A percentile compares a stretch with the other conserved stretches of the same genome.
phyloP scores from a whole-genome alignment of 1,139 yeast species.

The Suhomyces guaymorum region DNA sequence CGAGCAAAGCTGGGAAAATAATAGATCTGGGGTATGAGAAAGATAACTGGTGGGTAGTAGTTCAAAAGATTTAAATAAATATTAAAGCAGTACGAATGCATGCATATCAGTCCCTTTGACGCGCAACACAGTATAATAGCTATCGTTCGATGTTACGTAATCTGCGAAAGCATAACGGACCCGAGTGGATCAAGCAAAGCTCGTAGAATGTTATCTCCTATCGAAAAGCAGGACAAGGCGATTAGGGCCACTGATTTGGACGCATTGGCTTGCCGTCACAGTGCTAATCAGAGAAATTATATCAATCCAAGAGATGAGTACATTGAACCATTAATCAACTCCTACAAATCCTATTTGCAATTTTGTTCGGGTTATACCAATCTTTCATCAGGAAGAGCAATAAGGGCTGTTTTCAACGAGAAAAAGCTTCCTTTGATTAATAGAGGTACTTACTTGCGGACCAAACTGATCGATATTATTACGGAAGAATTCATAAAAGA shows the following conservation, averaged over 20 bases:
- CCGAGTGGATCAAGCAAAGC: too few relatives aligned
- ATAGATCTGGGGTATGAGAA: constrained; percentile 81
- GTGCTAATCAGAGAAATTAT: constrained; percentile 58
- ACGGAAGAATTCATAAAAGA: constrained; percentile 50
- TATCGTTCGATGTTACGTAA: too few relatives aligned
- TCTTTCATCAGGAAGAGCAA: constrained; percentile 42
- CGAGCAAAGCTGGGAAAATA: constrained; percentile 65
- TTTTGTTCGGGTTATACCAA: constrained; percentile 43
- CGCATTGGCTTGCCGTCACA: constrained; percentile 73
- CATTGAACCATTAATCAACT: constrained; percentile 44
- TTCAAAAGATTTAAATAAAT: constrained; percentile 22
- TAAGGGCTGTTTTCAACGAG: constrained; percentile 41
- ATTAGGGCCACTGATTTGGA: constrained; percentile 79
- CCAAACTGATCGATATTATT: constrained; percentile 58
- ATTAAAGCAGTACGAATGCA: too few relatives aligned
- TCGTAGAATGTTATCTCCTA: constrained; percentile 37
- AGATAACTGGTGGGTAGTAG: constrained; percentile 87
- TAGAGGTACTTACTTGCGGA: constrained; percentile 80
- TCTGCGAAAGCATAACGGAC: too few relatives aligned
- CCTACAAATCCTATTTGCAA: constrained; percentile 40
- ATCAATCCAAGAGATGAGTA: constrained; percentile 51
- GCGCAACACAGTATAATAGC: too few relatives aligned
- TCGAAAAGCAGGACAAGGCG: constrained; percentile 45
- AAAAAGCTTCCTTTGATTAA: constrained; percentile 76
- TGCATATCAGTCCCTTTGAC: too few relatives aligned